Evolutionary conservation across 345 rosid species (phyloP), one percentile per base, ranked within the genome.

Genomic region (Lepidium sativum): DNA sequence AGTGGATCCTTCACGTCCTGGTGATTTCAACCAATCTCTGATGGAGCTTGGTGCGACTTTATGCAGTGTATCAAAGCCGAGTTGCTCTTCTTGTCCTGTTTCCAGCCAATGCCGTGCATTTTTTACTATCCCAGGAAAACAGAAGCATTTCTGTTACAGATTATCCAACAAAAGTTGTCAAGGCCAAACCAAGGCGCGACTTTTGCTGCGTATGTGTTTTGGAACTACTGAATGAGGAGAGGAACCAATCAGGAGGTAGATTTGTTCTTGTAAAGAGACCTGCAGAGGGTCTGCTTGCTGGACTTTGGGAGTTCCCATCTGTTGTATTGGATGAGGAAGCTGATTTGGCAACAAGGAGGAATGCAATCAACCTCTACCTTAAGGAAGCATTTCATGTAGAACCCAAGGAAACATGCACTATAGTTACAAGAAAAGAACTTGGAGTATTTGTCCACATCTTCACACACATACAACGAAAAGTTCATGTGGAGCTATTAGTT

Each of bases 21-120:
- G 98, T 66, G 97, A 92, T 80, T 89, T 89, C 77, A 92, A 92
- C 78, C 97, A 92, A 70, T 89, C 97, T 45, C 76, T 89, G 44
- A 92, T 92, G 96, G 96, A 92, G 76, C 94, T 92, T 35, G 98
- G 98, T 78, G 97, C 98, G 20, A 87, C 86, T n/a, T 16, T 83
- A 45, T 92, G 98, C 86, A 74, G 80, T 45, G 88, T 85, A 15
- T 58, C 77, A 51, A 89, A 79, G 64, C 97, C 97, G 20, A 79
- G 53, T 67, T 92, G 98, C 72, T 69, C 82, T 57, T 78, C 81
- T 44, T 92, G 97, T 77, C 96, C 98, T 60, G 77, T 92, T 60
- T 84, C 94, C 20, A 69, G 68, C 65, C 84, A 86, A 59, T 92
- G 98, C 42, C 83, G 70, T 51, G 97, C 92, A 39, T 71, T 68